Evolutionary conservation across 164 flowering plant genomes (phyloP).

Genomic region (Akebia trifoliata): DNA sequence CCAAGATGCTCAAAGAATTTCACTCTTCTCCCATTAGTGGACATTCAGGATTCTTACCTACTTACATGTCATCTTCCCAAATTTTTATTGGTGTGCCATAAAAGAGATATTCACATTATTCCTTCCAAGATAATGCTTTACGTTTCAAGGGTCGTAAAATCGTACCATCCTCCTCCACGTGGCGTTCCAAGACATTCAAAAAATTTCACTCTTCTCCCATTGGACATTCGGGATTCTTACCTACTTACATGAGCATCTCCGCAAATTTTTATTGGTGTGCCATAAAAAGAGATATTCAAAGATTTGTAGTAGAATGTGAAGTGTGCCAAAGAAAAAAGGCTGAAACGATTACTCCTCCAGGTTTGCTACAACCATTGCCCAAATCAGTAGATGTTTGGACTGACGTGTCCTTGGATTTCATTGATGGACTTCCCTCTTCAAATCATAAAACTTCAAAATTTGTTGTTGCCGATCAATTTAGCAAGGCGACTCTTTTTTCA

Average conservation of each 20-base stretch:
- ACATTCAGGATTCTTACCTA: no score
- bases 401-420: constrained; percentile 9
- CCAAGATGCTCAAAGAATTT: no score
- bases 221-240: neutral
- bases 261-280: neutral
- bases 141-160: neutral
- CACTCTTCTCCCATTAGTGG: no score
- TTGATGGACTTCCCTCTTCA: neutral
- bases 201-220: neutral
- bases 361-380: constrained; percentile 11
- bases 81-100: no score
- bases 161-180: neutral
- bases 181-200: neutral
- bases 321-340: constrained; percentile 9
- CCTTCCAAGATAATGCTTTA: neutral
- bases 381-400: neutral
- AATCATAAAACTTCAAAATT: neutral
- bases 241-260: neutral
- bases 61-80: no score
- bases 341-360: constrained; percentile 2
- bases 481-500: constrained; percentile 4
- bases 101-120: neutral
- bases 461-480: constrained; percentile 6
- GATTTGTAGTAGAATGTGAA: neutral
- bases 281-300: neutral